Evolutionary conservation across 495 filamentous ascomycete species (phyloP), one percentile per base, ranked within the genome.

Genomic region (Aspergillus baeticus): DNA sequence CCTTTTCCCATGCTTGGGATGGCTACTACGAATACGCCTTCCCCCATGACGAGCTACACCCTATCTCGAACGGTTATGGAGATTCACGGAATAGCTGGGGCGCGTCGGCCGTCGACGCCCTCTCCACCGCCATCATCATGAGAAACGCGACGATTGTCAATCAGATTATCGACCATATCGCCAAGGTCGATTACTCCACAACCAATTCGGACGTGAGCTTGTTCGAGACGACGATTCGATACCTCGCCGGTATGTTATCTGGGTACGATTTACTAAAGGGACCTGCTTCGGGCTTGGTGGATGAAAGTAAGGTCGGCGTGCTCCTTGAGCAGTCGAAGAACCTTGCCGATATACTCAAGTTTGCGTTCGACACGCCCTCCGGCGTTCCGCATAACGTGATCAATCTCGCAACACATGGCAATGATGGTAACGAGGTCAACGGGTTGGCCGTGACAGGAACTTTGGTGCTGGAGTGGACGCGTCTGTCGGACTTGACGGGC

Each of bases 201-300:
- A 87, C 88, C 4, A 53, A 64, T 1, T 73, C 72, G 13, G 33
- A 54, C 31, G 84, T 95, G 57, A 91, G 86, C 53, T 72, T 96
- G 26, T 96, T 96, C 56, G 91, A 96, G 71, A 96, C 91, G 2
- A 95, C 90, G 2, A 96, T 96, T 63, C 87, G 91, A 4, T 96
- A 95, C 60, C 73, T 96, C 3, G 91, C 77, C 14, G 91, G 91
- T 15, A 75, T 96, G 59, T 59, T 95, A 38, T 89, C 91, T 8
- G 91, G 84, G 6, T 91, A 94, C 66, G 91, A 95, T 64, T 79
- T 96, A 59, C 70, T 96, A 22, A 88, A 69, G 7, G 89, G 88
- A 0, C 89, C 89, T 6, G 74, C 88, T 23, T 68, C 81, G n/a
- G 50, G 78, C 11, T 66, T 87, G 48, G 76, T 71, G 8, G 57